Conservation (phyloP, 2,329 filamentous ascomycete genomes). For the Paraconiothyrium brasiliense region DNA sequence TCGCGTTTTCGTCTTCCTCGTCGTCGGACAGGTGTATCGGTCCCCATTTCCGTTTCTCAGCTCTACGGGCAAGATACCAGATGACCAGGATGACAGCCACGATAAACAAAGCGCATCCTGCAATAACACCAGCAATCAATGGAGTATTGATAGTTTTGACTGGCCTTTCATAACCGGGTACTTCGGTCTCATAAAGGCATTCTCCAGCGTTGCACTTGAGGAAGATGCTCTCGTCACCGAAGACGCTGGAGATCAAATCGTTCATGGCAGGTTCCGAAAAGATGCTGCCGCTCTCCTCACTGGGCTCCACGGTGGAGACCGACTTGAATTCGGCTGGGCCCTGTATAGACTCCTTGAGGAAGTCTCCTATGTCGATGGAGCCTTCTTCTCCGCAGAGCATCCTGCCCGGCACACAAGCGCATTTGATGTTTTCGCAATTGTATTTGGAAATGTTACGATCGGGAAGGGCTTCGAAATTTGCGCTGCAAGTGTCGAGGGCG, state of each 20-base stretch:
- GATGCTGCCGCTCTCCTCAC: conserved; percentile 75
- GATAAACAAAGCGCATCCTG: conserved; percentile 83
- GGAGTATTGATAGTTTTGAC: conserved; percentile 97
- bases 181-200: conserved; percentile 90
- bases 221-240: conserved; percentile 90
- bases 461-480: conserved; percentile 72
- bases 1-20: conserved; percentile 82
- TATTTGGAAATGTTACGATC: conserved; percentile 84
- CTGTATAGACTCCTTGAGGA: conserved; percentile 81
- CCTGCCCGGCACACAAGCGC: conserved; percentile 86
- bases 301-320: conserved; percentile 59
- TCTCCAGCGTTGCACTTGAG: conserved; percentile 86
- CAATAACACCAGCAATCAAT: conserved; percentile 92
- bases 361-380: conserved; percentile 91
- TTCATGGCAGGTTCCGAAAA: conserved; percentile 96
- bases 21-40: conserved; percentile 83
- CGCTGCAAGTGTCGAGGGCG: conserved; percentile 81
- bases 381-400: conserved; percentile 94
- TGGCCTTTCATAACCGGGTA: conserved; percentile 88
- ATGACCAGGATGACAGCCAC: conserved; percentile 83
- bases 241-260: conserved; percentile 84
- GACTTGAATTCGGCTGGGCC: conserved; percentile 89
- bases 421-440: conserved; percentile 83
- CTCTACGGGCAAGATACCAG: conserved; percentile 88
- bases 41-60: conserved; percentile 68